Evolutionary conservation across 2,329 filamentous ascomycete species (phyloP).

Genomic region (Rhynchosporium agropyri): DNA sequence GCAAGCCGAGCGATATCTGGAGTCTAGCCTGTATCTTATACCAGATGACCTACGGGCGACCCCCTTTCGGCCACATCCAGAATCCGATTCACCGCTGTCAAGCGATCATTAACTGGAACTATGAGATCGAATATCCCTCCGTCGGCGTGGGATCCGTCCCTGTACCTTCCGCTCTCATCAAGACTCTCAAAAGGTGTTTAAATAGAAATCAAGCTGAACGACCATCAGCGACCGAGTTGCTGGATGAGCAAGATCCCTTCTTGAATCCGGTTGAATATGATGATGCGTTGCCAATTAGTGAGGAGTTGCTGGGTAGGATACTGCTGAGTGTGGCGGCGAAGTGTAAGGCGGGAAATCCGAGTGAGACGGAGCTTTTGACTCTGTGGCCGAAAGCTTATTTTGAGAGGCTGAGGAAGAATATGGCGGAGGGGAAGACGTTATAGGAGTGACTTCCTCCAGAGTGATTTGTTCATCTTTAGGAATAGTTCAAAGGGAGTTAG

Average conservation of each 20-base stretch:
- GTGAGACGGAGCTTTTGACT: constrained; percentile 57
- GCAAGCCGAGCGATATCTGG: constrained; percentile 96
- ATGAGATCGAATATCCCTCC: constrained; percentile 72
- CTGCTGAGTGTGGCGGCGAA: constrained; percentile 64
- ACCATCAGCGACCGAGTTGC: constrained; percentile 64
- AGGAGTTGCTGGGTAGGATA: constrained; percentile 63
- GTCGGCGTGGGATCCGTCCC: constrained; percentile 66
- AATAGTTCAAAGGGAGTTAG: neutral
- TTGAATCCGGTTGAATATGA: constrained; percentile 63
- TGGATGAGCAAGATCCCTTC: constrained; percentile 62
- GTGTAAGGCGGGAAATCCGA: constrained; percentile 60
- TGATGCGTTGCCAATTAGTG: constrained; percentile 60
- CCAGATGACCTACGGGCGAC: constrained; percentile 97
- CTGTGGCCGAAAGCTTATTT: constrained; percentile 66
- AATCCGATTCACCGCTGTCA: constrained; percentile 86
- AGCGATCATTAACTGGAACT: constrained; percentile 79
- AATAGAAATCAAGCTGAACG: constrained; percentile 63
- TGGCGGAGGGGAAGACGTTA: constrained; percentile 33
- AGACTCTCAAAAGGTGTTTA: constrained; percentile 65
- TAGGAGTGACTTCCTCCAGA: constrained; percentile 4
- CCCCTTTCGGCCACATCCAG: constrained; percentile 88
- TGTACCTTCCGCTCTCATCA: constrained; percentile 61
- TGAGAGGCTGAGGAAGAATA: constrained; percentile 52
- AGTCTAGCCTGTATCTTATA: constrained; percentile 94
- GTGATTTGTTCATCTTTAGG: neutral